Evolutionary conservation across 768 basidiomycete genomes (phyloP).

Genomic region (Austroboletus eburneus): DNA sequence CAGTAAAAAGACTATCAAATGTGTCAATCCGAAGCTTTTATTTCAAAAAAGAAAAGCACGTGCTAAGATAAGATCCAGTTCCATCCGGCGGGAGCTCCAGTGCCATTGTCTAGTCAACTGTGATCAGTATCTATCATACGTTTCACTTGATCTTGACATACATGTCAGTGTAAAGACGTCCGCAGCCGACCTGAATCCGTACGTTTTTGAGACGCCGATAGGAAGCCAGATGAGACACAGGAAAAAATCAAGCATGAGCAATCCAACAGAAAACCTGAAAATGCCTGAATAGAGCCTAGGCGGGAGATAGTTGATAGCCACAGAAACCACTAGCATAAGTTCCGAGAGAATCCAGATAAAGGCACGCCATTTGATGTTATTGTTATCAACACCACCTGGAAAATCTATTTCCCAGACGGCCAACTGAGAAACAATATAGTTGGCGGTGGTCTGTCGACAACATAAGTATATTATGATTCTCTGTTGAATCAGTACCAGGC

Average conservation of each 20-base stretch:
- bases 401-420: constrained; percentile 77
- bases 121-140: not conserved
- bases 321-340: constrained; percentile 59
- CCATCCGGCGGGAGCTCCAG: constrained; percentile 82
- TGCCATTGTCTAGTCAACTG: constrained; percentile 68
- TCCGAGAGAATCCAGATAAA: constrained; percentile 84
- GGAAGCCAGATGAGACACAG: constrained; percentile 91
- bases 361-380: constrained; percentile 82
- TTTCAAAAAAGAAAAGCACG: constrained; percentile 16
- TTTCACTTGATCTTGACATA: constrained; percentile 40
- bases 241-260: constrained; percentile 85
- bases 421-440: constrained; percentile 84
- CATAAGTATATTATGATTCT: not conserved
- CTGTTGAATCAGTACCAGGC: constrained; percentile 10
- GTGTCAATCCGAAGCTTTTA: not conserved
- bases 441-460: constrained; percentile 66
- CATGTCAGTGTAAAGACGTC: constrained; percentile 83
- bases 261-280: constrained; percentile 68
- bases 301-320: constrained; percentile 83
- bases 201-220: constrained; percentile 83
- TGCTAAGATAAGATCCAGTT: constrained; percentile 90
- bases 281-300: constrained; percentile 68
- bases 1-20: constrained; percentile 73
- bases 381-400: constrained; percentile 68
- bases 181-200: constrained; percentile 79